Conservation (phyloP, 495 filamentous ascomycete species). For the Talaromyces thailandensis region DNA sequence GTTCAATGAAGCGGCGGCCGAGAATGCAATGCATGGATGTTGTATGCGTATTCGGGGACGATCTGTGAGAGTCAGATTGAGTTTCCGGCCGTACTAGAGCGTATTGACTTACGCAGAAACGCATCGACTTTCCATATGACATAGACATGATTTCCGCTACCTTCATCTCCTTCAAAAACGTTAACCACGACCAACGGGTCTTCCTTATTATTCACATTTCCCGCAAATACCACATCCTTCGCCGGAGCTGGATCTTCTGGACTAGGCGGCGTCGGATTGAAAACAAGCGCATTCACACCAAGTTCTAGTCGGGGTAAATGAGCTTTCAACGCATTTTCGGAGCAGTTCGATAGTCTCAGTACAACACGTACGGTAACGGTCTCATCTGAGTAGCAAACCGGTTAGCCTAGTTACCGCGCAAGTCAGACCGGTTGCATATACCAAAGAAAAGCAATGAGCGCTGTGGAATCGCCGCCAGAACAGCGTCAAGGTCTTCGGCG, state of each 20-base stretch:
- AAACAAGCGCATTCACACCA: slow-evolving; percentile 61
- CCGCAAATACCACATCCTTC: slow-evolving; percentile 58
- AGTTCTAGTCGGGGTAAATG: slow-evolving; percentile 57
- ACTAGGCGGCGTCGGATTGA: slow-evolving; percentile 44
- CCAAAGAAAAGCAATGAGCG: slow-evolving; percentile 59
- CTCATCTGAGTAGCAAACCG: slow-evolving; percentile 75
- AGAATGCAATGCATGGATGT: slow-evolving; percentile 67
- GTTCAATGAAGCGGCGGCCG: slow-evolving; percentile 60
- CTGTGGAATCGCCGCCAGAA: slow-evolving; percentile 41
- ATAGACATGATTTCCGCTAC: slow-evolving; percentile 50
- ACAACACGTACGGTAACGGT: slow-evolving; percentile 62
- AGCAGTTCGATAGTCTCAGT: slow-evolving; percentile 55
- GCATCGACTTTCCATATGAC: slow-evolving; percentile 75
- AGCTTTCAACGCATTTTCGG: slow-evolving; percentile 47
- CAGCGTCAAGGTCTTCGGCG: slow-evolving; percentile 33
- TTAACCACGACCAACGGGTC: slow-evolving; percentile 55
- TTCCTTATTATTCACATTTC: slow-evolving; percentile 46
- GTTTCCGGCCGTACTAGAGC: neutral
- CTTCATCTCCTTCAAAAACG: slow-evolving; percentile 42
- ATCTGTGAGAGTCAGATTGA: slow-evolving; percentile 15
- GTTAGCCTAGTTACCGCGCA: slow-evolving; percentile 12
- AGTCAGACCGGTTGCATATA: slow-evolving; percentile 31
- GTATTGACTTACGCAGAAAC: slow-evolving; percentile 48
- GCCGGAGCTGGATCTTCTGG: slow-evolving; percentile 38
- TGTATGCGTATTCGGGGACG: slow-evolving; percentile 74